Evolutionary conservation across 169 alveolate genomes (phyloP), one percentile per base, ranked within the genome.

Genomic region (Cystoisospora suis): DNA sequence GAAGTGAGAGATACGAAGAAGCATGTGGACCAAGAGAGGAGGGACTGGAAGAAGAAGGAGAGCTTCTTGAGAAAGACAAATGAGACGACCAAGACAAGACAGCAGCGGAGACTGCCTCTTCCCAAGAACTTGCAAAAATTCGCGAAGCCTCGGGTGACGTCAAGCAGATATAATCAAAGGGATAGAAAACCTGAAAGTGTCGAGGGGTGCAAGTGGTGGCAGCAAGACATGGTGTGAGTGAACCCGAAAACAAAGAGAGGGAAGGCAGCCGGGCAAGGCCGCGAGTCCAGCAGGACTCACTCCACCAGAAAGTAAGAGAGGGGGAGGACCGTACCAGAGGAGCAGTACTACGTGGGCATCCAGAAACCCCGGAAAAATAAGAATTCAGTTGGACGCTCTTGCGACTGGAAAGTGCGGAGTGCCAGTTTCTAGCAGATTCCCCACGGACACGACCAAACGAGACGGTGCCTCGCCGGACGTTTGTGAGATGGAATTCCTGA

Each of bases 141-240:
- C 83, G 49, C 53, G 83, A 46, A 0, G 83, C 38, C 29, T 72
- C 83, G 38, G 83, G 83, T 1, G 83, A 72, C 15, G 83, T 12
- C 20, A 72, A 53, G 53, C 83, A 72, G 34, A 72, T 12, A 40
- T 72, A 72, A 38, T 72, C 83, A 17, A 15, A 72, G 3, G 77
- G n/a, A 65, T 7, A n/a, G 5, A 65, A 12, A 29, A 6, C 75
- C 34, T n/a, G n/a, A n/a, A n/a, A n/a, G n/a, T n/a, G n/a, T n/a
- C 9, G 61, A 49, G 20, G 61, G 20, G 5, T n/a, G 9, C 36
- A n/a, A 65, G 40, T 1, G 15, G 77, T 44, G 27, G 77, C 9
- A 2, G 9, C 77, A 20, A 15, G 77, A 65, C n/a, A 36, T 36
- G 75, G 75, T 59, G 42, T 15, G 36, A n/a, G n/a, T 15, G 34